phyloP scores from a whole-genome alignment of 2,329 filamentous ascomycete genomes.

The Alternaria sp. region DNA sequence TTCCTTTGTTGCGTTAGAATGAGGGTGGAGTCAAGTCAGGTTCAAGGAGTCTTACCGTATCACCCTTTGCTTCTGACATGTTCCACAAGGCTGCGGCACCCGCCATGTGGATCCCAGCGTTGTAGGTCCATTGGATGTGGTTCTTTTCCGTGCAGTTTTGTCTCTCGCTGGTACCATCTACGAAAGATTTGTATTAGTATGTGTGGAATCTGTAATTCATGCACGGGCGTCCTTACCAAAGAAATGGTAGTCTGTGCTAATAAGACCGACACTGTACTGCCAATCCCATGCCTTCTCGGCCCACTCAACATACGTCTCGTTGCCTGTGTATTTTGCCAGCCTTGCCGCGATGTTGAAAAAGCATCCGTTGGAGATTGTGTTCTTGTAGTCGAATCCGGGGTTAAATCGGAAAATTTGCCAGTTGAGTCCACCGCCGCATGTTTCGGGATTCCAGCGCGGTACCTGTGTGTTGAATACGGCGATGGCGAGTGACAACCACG shows the following conservation, averaged over 20 bases:
- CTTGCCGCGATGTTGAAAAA: slow-evolving; percentile 81
- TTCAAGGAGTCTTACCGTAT: slow-evolving; percentile 9
- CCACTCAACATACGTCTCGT: slow-evolving; percentile 62
- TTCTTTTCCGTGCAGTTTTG: slow-evolving; percentile 52
- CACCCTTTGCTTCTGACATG: slow-evolving; percentile 47
- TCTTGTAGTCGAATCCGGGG: slow-evolving; percentile 79
- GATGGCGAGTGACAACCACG: slow-evolving; percentile 69
- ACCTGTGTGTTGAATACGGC: slow-evolving; percentile 75
- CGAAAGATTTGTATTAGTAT: neutral
- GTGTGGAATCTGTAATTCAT: too few species aligned
- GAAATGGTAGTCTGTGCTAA: slow-evolving; percentile 53
- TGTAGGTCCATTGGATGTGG: slow-evolving; percentile 55
- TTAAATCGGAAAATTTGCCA: slow-evolving; percentile 82
- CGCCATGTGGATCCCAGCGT: slow-evolving; percentile 52
- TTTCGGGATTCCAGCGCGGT: slow-evolving; percentile 68
- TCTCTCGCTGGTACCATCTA: slow-evolving; percentile 50
- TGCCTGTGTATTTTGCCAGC: slow-evolving; percentile 69
- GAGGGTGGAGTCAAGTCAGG: too few species aligned
- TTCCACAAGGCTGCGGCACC: slow-evolving; percentile 56
- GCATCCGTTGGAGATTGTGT: slow-evolving; percentile 75
- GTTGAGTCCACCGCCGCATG: slow-evolving; percentile 67
- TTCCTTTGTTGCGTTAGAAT: slow-evolving; percentile 16
- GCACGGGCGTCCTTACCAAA: too few species aligned
- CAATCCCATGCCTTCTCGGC: slow-evolving; percentile 67
- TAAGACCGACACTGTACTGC: slow-evolving; percentile 55